Base-by-base conservation (phyloP, 768 basidiomycete genomes). In the Kwoniella bestiolae region DNA sequence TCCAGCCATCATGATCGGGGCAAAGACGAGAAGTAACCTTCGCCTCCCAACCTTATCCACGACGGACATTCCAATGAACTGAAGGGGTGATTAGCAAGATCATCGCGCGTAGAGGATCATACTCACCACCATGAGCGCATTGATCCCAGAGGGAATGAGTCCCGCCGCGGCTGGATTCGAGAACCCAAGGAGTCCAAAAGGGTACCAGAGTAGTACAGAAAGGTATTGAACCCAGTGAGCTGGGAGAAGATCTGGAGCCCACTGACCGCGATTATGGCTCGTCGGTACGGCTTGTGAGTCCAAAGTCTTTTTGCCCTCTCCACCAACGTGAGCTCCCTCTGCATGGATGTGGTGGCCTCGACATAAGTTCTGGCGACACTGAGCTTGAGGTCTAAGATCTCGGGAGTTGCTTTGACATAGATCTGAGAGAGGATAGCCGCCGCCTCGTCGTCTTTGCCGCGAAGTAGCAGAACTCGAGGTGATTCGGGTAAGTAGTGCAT, bases 41-140 rank as follows among this genome's bases (percentile, higher is more conserved):
- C 75, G 63, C 55, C 69, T 70, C n/a, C 75, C 75, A 21, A 72
- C 66, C 34, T 63, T 66, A 59, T 76, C 75, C 18, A 76, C 38
- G 1, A 72, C 25, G 16, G 64, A 53, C 68, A 74, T 70, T 4
- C 68, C 67, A 41, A 72, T 65, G 45, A 72, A 62, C 16, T 68
- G 71, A 53, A 71, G 72, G 49, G 69, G 56, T 34, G 60, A 51
- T 14, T 23, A 38, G 31, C 9, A 26, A 14, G 6, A 18, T 6
- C 14, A 18, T 14, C 14, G 7, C 56, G 35, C 21, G 5, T 25
- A 32, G 38, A 18, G 12, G 5, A 41, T 14, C 12, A 11, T 12
- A 60, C 58, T 28, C 29, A 60, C 44, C 5, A 60, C 65, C 55
- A 67, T 65, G 41, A 69, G 18, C 5, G 67, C 28, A 62, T 76